These are phyloP conservation scores for Fusarium sp. DNA, from an alignment of 2,329 filamentous ascomycete species.

Conservation along the genomic window DNA sequence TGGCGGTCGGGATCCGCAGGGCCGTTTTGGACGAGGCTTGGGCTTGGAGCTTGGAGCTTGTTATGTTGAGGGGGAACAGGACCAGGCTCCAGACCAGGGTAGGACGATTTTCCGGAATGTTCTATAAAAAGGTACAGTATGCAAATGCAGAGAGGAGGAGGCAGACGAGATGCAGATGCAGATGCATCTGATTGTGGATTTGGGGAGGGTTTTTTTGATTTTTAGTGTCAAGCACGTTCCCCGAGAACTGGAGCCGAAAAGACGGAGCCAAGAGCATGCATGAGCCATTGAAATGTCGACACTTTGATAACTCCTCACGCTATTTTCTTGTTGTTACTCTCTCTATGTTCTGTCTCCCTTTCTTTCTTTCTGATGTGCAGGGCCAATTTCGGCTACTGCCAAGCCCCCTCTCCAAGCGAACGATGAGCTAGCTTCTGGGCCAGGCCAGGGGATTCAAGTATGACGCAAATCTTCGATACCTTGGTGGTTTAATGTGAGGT, in stretches of 20 bases:
- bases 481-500: constrained; percentile 21
- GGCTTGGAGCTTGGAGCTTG: not conserved
- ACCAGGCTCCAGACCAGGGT: constrained; percentile 21
- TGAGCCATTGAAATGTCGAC: constrained; percentile 22
- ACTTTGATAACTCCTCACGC: constrained; percentile 13
- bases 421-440: constrained; percentile 11
- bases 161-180: constrained; percentile 11
- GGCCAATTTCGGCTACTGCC: constrained; percentile 38
- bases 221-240: constrained; percentile 5
- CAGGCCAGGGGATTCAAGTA: constrained; percentile 28
- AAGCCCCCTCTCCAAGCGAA: constrained; percentile 36
- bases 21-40: constrained; percentile 17
- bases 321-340: not conserved
- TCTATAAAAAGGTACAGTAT: constrained; percentile 39
- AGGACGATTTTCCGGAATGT: constrained; percentile 41
- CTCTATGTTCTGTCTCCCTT: constrained; percentile 2
- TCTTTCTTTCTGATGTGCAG: constrained; percentile 23
- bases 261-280: not conserved
- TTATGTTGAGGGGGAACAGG: not conserved
- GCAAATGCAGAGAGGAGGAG: constrained; percentile 19
- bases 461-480: constrained; percentile 37
- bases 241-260: constrained; percentile 18
- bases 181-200: constrained; percentile 2
- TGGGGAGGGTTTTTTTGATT: not conserved
- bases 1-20: constrained; percentile 6